These are phyloP conservation scores for Entomortierella lignicola DNA, from an alignment of 192 early-diverging fungal species.

Conservation along the genomic window DNA sequence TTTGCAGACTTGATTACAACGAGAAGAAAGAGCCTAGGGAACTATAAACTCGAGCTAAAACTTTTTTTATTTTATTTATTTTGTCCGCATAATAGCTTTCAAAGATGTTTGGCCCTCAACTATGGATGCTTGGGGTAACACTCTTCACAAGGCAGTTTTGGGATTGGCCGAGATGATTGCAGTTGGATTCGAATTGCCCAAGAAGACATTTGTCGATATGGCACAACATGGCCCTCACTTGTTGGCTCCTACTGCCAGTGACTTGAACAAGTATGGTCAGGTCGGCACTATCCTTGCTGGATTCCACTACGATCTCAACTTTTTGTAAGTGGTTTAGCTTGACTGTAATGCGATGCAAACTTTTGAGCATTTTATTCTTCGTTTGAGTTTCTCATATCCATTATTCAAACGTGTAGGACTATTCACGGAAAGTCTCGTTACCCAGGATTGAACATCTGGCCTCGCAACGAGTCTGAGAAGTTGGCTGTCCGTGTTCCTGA, in stretches of 20 bases:
- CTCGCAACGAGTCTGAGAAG: constrained; percentile 65
- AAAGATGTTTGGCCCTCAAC: constrained; percentile 66
- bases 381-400: not conserved
- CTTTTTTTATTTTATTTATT: not conserved
- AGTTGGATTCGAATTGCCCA: constrained; percentile 69
- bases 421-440: constrained; percentile 82
- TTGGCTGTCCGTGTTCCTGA: constrained; percentile 72
- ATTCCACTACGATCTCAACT: constrained; percentile 70
- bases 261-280: constrained; percentile 71
- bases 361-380: not conserved
- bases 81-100: constrained; percentile 56
- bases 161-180: constrained; percentile 72
- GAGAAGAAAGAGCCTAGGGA: too few relatives aligned
- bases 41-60: too few relatives aligned
- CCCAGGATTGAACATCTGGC: constrained; percentile 82
- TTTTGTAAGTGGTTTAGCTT: constrained; percentile 41
- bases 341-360: too few relatives aligned
- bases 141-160: constrained; percentile 65
- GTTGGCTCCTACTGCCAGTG: constrained; percentile 75
- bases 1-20: too few relatives aligned
- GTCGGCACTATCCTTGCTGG: constrained; percentile 73
- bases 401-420: constrained; percentile 42
- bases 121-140: constrained; percentile 76
- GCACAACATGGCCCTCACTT: constrained; percentile 74
- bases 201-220: constrained; percentile 66